phyloP scores from a whole-genome alignment of 83 land plant genomes.

The Thuja plicata region DNA sequence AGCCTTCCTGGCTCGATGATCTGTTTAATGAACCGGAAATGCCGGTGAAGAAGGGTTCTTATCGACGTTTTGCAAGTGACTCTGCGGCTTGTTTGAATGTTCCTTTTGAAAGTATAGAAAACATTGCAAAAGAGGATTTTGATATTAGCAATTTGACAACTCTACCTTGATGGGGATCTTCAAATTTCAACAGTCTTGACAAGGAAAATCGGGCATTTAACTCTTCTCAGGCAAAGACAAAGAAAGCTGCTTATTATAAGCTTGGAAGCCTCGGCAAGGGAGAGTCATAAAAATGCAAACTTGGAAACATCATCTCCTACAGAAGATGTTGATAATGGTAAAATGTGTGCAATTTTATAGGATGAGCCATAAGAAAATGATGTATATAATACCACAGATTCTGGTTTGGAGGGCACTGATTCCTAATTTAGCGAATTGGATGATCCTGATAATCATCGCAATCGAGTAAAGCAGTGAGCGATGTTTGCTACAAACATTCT shows the following conservation, averaged over 20 bases:
- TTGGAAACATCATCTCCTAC: constrained; percentile 17
- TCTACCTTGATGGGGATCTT: constrained; percentile 28
- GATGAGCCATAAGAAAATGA: constrained; percentile 32
- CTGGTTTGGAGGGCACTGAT: constrained; percentile 30
- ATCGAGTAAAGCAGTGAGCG: constrained; percentile 50
- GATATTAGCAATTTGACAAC: constrained; percentile 17
- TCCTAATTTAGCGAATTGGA: constrained; percentile 13
- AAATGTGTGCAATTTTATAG: constrained; percentile 22
- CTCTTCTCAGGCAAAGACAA: constrained; percentile 28
- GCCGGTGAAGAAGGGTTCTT: constrained; percentile 57
- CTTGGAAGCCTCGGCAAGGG: constrained; percentile 41
- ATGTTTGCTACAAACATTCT: not conserved
- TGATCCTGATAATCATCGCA: constrained; percentile 30
- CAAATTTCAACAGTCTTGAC: constrained; percentile 19
- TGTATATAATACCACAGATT: constrained; percentile 22
- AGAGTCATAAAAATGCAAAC: constrained; percentile 11
- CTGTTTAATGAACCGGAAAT: constrained; percentile 67
- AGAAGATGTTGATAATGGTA: constrained; percentile 28
- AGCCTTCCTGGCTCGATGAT: constrained; percentile 78
- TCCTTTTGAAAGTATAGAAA: constrained; percentile 20
- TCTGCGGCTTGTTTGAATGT: constrained; percentile 51
- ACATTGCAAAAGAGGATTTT: too few species aligned
- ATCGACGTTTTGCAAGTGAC: constrained; percentile 78
- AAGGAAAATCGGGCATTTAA: constrained; percentile 33
- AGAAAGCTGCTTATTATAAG: constrained; percentile 28